A percentile compares a stretch with the other conserved stretches of the same genome.
phyloP scores from a whole-genome alignment of 768 basidiomycete genomes.

The Harrya chromipes region DNA sequence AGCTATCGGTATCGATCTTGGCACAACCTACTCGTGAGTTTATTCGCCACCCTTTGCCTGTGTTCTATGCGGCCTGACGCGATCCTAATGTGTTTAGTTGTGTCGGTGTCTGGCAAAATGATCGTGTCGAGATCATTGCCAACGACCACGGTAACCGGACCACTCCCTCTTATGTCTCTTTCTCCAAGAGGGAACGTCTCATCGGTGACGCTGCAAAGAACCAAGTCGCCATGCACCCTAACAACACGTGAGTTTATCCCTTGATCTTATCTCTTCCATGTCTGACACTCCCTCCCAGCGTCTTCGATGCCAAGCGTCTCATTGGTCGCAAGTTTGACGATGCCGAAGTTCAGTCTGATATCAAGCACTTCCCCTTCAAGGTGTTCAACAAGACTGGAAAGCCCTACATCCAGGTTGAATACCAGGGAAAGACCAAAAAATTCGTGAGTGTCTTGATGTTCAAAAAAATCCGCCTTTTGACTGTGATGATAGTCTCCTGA shows the following conservation, averaged over 20 bases:
- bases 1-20: constrained; percentile 88
- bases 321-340: constrained; percentile 95
- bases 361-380: constrained; percentile 94
- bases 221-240: constrained; percentile 97
- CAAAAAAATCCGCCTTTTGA: constrained; percentile 2
- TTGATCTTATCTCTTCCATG: not conserved
- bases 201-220: constrained; percentile 99
- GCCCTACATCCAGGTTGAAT: constrained; percentile 84
- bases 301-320: constrained; percentile 98
- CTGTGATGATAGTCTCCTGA: constrained; percentile 71
- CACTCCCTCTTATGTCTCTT: constrained; percentile 94
- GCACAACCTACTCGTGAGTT: constrained; percentile 89
- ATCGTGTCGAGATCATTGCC: constrained; percentile 98
- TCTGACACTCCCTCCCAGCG: constrained; percentile 43
- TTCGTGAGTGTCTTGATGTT: constrained; percentile 58
- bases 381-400: constrained; percentile 86
- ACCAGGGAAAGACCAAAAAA: constrained; percentile 91
- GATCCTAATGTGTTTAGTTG: constrained; percentile 50
- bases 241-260: constrained; percentile 60
- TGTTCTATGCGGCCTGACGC: not conserved
- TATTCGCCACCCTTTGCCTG: not conserved
- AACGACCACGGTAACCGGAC: constrained; percentile 95
- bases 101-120: constrained; percentile 99
- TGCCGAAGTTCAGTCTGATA: constrained; percentile 75
- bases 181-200: constrained; percentile 92